Base-by-base conservation (phyloP, 768 basidiomycete species). In the Pulveroboletus sp. region DNA sequence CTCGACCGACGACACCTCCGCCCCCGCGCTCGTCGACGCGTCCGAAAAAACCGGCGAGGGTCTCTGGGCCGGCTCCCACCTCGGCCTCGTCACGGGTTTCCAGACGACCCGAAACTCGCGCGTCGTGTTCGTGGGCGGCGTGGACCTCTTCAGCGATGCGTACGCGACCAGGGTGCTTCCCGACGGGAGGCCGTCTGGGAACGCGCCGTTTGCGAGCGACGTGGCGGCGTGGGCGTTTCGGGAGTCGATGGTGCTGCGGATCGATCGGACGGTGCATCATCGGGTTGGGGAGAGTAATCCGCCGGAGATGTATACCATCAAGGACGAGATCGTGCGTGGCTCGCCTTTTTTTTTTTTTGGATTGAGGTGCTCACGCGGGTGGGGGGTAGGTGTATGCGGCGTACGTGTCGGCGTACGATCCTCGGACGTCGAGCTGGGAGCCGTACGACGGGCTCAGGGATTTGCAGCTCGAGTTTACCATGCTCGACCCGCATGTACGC, bases 401-500 rank as follows among this genome's bases (percentile, higher is more conserved):
- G 1, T 76, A 83, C 22, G 76, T 98, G 43, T 89, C 90, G 13
- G 75, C 79, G 39, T 89, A 78, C 63, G 73, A 86, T 58, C 66
- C 82, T 19, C 64, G 64, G 49, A 75, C 73, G 6, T 70, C 73
- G 9, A 65, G 64, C 12, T 97, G 93, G 92, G 71, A 72, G 44
- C 85, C 91, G 0, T 84, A 83, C 64, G 82, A 84, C 12, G 79
- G 76, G 27, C 67, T 92, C 43, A 66, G 71, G 11, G 96, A 98
- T 64, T 64, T 98, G 24, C 95, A 97, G 60, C 76, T 98, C 43
- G 94, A 95, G 59, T 97, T 98, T 65, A 95, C 93, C 20, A 99
- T 99, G 96, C 82, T 99, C 34, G 96, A 99, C 67, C 96, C 96
- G 1, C 93, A 96, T 68, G 73, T 98, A 51, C 90, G 96, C 30